These are phyloP conservation scores for Albugo laibachii DNA, from an alignment of 352 stramenopile genomes.

Conservation along the genomic window DNA sequence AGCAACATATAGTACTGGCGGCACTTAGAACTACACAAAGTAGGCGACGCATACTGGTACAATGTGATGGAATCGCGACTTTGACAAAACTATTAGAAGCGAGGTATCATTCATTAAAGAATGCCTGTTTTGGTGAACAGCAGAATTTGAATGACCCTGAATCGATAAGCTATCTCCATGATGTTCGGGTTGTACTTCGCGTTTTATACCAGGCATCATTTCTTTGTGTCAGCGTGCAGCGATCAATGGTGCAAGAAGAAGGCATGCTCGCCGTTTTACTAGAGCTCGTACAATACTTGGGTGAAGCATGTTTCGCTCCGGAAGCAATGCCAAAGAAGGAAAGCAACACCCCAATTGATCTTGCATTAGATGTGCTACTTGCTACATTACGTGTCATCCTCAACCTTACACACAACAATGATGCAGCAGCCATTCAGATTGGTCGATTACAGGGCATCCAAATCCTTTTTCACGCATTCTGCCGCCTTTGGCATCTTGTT, in stretches of 20 bases:
- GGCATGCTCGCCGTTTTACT: conserved; percentile 19
- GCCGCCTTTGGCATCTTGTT: conserved; percentile 9
- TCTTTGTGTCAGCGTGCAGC: conserved; percentile 22
- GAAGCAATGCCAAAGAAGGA: conserved; percentile 10
- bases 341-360: conserved; percentile 11
- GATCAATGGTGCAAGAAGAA: conserved; percentile 16
- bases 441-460: conserved; percentile 16
- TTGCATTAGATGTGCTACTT: conserved; percentile 23
- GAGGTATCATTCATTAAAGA: no score
- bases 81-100: no score
- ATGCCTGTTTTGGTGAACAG: no score
- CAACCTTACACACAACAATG: conserved; percentile 63
- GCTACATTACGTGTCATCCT: conserved; percentile 35
- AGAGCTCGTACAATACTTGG: conserved; percentile 16
- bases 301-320: conserved; percentile 13
- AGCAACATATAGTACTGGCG: no score
- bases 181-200: conserved; percentile 19
- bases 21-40: no score
- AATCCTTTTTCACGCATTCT: conserved; percentile 25
- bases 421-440: conserved; percentile 21
- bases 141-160: not conserved
- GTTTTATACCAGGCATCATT: conserved; percentile 55
- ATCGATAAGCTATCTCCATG: conserved; percentile 11
- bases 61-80: no score
- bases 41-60: no score